phyloP scores from a whole-genome alignment of 2,329 filamentous ascomycete genomes.

The Ceratocystis smalleyi region DNA sequence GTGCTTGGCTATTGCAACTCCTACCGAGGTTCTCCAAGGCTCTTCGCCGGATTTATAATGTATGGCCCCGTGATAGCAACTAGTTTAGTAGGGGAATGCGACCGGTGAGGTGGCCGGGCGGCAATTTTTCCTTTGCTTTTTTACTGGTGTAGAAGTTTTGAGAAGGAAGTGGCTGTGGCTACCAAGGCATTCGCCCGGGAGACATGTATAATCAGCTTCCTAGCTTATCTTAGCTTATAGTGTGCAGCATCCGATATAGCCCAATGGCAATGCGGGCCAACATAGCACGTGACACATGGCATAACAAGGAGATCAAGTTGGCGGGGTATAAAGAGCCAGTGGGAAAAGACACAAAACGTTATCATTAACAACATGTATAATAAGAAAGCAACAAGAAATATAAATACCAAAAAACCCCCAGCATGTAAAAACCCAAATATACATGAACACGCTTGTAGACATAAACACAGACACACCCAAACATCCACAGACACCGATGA shows the following conservation, averaged over 20 bases:
- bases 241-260: not conserved
- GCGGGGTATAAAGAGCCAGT: not conserved
- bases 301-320: not conserved
- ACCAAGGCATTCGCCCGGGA: not conserved
- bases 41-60: too few species aligned
- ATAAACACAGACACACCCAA: not conserved
- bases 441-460: conserved; percentile 12
- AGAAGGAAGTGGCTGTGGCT: not conserved
- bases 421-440: conserved; percentile 5
- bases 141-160: too few species aligned
- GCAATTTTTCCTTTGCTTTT: too few species aligned
- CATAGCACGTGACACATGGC: not conserved
- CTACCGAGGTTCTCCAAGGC: too few species aligned
- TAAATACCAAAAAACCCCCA: conserved; percentile 5
- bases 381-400: conserved; percentile 6
- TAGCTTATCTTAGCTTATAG: not conserved
- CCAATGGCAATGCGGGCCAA: not conserved
- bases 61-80: too few species aligned
- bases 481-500: not conserved
- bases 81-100: too few species aligned
- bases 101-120: too few species aligned
- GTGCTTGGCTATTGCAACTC: too few species aligned
- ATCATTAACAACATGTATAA: conserved; percentile 1
- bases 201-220: not conserved
- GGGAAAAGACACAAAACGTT: conserved; percentile 1